Evolutionary conservation across 2,329 filamentous ascomycete genomes (phyloP), one percentile per base, ranked within the genome.

Genomic region (Penicillium sp.): DNA sequence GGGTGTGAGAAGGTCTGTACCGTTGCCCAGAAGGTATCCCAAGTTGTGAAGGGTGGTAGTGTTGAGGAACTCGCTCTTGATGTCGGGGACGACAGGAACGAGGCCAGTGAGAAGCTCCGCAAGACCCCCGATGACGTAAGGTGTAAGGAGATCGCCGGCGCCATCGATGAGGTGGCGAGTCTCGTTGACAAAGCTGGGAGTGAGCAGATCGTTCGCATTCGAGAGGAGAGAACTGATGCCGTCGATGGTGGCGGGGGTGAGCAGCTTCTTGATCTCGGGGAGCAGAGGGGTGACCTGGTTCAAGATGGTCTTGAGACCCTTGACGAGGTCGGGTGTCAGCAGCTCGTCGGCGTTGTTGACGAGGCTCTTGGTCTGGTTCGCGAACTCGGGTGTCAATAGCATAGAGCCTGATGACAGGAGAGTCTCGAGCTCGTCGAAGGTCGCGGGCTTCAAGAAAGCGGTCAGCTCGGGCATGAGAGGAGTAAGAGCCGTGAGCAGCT

Each of bases 1-100:
- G 29, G 68, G 61, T 1, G 65, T 68, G 39, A 71, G 57, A 16
- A 71, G 54, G 6, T 33, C 47, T 16, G 66, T 67, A 6, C 64
- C 68, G 45, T 71, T 71, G 39, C 61, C 64, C 18, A 71, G 56
- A 24, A 71, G 58, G 51, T 58, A 63, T 26, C 57, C 58, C 41
- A 70, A 54, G 38, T 66, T 64, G 42, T 60, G 52, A 33, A 71
- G 63, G 10, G 69, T 59, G 5, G 61, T 60, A 3, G 53, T 28
- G 60, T 52, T 65, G 53, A 53, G 62, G 60, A 46, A 64, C 60
- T 57, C 70, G 34, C 33, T 45, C 29, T 53, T 54, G 33, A 64
- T 60, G 23, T 55, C 47, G 21, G 61, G 61, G 12, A 64, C 52
- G 24, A 64, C 47, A 3, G 61, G 61, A 1, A 62, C 44, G 1